Evolutionary conservation across 768 basidiomycete species (phyloP), one percentile per base, ranked within the genome.

Genomic region (Thelephora ganbajun): DNA sequence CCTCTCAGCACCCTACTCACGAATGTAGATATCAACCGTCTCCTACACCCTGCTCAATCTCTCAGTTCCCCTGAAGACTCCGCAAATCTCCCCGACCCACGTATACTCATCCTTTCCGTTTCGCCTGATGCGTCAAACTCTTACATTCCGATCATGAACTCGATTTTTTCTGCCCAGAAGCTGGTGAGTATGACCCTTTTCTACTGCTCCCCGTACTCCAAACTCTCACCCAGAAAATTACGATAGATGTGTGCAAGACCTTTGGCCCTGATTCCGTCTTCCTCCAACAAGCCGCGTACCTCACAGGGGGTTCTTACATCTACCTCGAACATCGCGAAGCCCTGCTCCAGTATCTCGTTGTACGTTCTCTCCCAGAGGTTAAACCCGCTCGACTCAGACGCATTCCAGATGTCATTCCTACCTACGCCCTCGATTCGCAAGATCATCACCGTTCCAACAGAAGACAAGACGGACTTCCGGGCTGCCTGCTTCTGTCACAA

Each of bases 401-500:
- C 50, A 54, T 56, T n/a, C 26, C n/a, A 98, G 93, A 91, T 93
- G 80, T 77, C 86, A 22, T 96, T 80, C 63, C 69, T 87, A 7
- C 72, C 82, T 9, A 69, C 81, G 9, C 26, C 26, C 5, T 30
- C 26, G 26, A 30, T 30, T 30, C 26, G 26, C 26, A 30, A 30
- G 9, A 69, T 79, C 43, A 70, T 98, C 33, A 78, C 84, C 0
- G 79, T 88, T 18, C 94, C 94, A 1, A 88, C 88, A 5, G 91
- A 96, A 64, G 93, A 98, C 61, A 84, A 79, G 58, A 83, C 98
- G 50, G 96, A 98, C 63, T 94, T 98, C 59, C 78, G 96, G 26
- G 96, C 96, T 0, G 94, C 93, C 6, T 98, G 94, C 61, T 98
- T 99, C 69, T 99, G 96, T 66, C 96, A 98, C 66, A 96, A 97